These are phyloP conservation scores for Coemansia sp. DNA, from an alignment of 192 early-diverging fungal genomes.

Conservation along the genomic window DNA sequence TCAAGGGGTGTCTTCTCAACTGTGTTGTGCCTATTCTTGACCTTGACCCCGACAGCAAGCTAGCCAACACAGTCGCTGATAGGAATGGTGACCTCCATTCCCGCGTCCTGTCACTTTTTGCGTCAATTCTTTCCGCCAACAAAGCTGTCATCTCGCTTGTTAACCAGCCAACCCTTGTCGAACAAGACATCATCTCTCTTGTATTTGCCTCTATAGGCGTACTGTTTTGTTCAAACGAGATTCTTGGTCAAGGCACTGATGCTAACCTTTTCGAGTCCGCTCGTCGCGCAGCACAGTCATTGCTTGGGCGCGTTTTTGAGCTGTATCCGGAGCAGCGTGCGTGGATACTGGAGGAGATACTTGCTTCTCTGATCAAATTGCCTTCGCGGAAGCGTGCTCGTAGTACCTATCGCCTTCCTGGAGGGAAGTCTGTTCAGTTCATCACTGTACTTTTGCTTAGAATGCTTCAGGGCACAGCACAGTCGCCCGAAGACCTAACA, in stretches of 20 bases:
- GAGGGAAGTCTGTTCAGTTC: constrained; percentile 69
- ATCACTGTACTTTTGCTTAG: constrained; percentile 70
- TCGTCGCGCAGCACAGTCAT: constrained; percentile 39
- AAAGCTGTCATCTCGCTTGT: constrained; percentile 19
- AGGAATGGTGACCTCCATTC: constrained; percentile 3
- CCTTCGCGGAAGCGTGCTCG: constrained; percentile 56
- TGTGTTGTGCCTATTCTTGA: constrained; percentile 42
- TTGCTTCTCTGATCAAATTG: constrained; percentile 70
- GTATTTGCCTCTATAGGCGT: constrained; percentile 47
- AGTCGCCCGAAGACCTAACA: constrained; percentile 37
- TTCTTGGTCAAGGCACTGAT: constrained; percentile 18
- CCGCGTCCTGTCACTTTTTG: constrained; percentile 26
- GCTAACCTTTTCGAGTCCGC: constrained; percentile 40
- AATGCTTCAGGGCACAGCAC: constrained; percentile 58
- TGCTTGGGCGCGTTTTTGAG: constrained; percentile 45
- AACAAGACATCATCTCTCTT: constrained; percentile 45
- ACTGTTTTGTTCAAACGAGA: constrained; percentile 35
- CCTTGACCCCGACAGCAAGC: constrained; percentile 12
- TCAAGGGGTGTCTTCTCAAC: constrained; percentile 42
- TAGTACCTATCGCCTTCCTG: constrained; percentile 60
- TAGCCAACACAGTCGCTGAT: constrained; percentile 14
- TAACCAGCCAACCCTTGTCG: constrained; percentile 20
- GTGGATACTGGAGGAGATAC: constrained; percentile 88
- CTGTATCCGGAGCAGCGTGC: constrained; percentile 57
- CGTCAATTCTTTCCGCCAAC: constrained; percentile 19